Conservation (phyloP, 768 basidiomycete genomes). For the Collybia sordida region DNA sequence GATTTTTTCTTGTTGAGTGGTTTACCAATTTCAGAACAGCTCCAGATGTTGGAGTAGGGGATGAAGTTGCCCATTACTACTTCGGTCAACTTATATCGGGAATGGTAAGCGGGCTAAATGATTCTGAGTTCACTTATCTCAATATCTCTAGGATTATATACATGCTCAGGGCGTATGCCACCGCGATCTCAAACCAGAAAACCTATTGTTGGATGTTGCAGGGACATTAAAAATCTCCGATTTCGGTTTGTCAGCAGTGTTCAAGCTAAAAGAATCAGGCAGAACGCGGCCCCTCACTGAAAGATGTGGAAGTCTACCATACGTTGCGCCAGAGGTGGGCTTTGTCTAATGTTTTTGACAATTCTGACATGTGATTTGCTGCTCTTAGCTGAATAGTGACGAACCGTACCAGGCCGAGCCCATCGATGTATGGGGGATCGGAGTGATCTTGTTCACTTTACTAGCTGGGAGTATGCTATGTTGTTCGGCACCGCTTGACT, state of each 20-base stretch:
- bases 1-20: not conserved
- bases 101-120: slow-evolving; percentile 49
- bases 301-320: slow-evolving; percentile 89
- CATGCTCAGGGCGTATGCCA: slow-evolving; percentile 92
- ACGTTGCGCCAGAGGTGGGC: slow-evolving; percentile 89
- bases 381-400: slow-evolving; percentile 58
- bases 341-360: not conserved
- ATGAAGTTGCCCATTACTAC: slow-evolving; percentile 88
- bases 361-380: not conserved
- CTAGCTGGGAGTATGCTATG: slow-evolving; percentile 78
- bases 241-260: slow-evolving; percentile 92
- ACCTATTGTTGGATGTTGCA: slow-evolving; percentile 79
- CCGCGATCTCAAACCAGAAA: slow-evolving; percentile 96
- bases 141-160: slow-evolving; percentile 63
- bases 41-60: slow-evolving; percentile 84
- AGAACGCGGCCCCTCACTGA: slow-evolving; percentile 76
- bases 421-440: slow-evolving; percentile 94
- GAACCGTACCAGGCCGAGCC: slow-evolving; percentile 86
- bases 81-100: slow-evolving; percentile 85
- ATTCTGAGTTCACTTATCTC: not conserved
- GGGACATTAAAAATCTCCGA: slow-evolving; percentile 93
- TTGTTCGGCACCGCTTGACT: not conserved
- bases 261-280: slow-evolving; percentile 77
- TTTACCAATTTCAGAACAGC: slow-evolving; percentile 42
- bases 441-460: slow-evolving; percentile 91